Conservation (phyloP, 1,284 basidiomycete species). For the Sphaerobolus stellatus region DNA sequence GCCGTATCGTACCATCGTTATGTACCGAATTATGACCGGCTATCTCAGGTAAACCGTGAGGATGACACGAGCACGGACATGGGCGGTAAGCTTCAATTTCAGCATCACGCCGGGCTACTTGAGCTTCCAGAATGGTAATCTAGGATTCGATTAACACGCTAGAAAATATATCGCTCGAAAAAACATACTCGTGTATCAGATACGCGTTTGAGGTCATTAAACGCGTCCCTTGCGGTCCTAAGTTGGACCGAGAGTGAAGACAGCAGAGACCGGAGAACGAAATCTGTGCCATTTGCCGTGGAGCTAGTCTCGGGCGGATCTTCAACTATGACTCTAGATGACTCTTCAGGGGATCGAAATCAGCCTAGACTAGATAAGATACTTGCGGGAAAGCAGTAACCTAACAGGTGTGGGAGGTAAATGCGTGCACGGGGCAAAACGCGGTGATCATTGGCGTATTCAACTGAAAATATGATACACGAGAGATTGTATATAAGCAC, state of each 20-base stretch:
- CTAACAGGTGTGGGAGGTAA: constrained; percentile 41
- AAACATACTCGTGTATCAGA: constrained; percentile 12
- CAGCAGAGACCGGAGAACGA: neutral
- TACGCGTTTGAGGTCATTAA: constrained; percentile 1
- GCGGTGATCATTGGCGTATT: constrained; percentile 49
- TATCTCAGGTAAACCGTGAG: neutral
- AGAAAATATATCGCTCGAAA: neutral
- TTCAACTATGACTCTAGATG: neutral
- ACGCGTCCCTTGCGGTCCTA: neutral
- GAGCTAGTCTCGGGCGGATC: too few relatives aligned
- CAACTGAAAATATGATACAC: constrained; percentile 40
- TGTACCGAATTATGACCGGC: neutral
- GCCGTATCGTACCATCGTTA: neutral
- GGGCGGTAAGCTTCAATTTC: constrained; percentile 44
- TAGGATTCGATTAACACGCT: constrained; percentile 23
- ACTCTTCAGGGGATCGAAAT: too few relatives aligned
- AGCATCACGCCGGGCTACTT: constrained; percentile 54
- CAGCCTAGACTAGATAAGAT: too few relatives aligned
- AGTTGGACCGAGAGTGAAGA: constrained; percentile 3
- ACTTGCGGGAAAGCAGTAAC: constrained; percentile 36
- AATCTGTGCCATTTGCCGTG: too few relatives aligned
- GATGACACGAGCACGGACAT: constrained; percentile 13
- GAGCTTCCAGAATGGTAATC: constrained; percentile 49
- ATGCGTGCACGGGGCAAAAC: constrained; percentile 54
- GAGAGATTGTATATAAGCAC: constrained; percentile 15